A percentile compares a stretch with the other conserved stretches of the same genome.
These are phyloP conservation scores for Nitzschia sp. DNA, from an alignment of 108 stramenopile genomes.

Conservation along the genomic window DNA sequence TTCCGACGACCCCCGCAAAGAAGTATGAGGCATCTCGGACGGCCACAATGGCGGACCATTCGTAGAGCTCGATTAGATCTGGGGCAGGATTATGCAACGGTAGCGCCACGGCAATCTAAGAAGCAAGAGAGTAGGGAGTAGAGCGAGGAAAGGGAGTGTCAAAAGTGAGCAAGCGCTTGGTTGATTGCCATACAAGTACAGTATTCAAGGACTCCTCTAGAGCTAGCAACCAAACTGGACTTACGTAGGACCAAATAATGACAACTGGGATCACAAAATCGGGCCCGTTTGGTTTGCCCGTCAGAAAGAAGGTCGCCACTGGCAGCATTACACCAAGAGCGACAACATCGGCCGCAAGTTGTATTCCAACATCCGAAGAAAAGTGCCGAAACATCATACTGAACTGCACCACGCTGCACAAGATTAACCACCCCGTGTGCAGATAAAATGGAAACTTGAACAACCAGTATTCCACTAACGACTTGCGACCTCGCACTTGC, in stretches of 20 bases:
- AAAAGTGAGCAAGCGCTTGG: background rate
- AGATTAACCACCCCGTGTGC: conserved; percentile 53
- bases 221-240: background rate
- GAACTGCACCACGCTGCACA: conserved; percentile 43
- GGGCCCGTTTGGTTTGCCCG: conserved; percentile 20
- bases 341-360: conserved; percentile 51
- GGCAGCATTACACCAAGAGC: conserved; percentile 41
- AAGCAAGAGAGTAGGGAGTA: conserved; percentile 6
- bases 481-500: conserved; percentile 22
- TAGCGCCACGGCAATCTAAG: conserved; percentile 30
- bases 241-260: conserved; percentile 43
- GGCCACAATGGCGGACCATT: conserved; percentile 30
- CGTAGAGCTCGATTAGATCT: conserved; percentile 36
- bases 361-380: conserved; percentile 20
- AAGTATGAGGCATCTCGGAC: conserved; percentile 40
- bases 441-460: conserved; percentile 64
- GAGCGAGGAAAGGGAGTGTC: too few species aligned
- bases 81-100: conserved; percentile 35
- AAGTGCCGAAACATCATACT: conserved; percentile 42
- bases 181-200: background rate
- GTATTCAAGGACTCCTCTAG: background rate
- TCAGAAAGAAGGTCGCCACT: conserved; percentile 39
- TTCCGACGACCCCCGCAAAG: conserved; percentile 36
- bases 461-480: conserved; percentile 49
- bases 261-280: conserved; percentile 56